phyloP scores from a whole-genome alignment of 495 filamentous ascomycete genomes.

The Penicillium atrosanguineum region DNA sequence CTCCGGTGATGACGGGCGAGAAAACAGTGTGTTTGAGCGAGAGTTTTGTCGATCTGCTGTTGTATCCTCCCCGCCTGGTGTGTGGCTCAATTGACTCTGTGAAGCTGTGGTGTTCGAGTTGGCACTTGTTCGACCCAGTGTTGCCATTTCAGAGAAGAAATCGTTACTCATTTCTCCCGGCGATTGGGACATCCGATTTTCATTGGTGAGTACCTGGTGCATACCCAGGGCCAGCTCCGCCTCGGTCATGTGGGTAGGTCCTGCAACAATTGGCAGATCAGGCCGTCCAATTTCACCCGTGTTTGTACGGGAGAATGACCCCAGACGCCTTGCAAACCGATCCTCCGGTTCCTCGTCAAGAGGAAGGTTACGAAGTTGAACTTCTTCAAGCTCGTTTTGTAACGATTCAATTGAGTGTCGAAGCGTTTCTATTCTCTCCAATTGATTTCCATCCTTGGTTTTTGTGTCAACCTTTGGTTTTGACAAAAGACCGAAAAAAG shows the following conservation, averaged over 20 bases:
- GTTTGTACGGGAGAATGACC: conserved; percentile 3
- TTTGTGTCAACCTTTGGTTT: conserved; percentile 1
- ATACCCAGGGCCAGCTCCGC: conserved; percentile 17
- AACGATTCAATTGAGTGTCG: conserved; percentile 30
- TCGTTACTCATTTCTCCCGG: conserved; percentile 38
- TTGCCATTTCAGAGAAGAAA: conserved; percentile 30
- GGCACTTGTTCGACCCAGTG: conserved; percentile 26
- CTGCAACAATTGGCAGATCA: conserved; percentile 9
- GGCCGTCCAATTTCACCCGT: conserved; percentile 1
- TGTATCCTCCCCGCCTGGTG: conserved; percentile 10
- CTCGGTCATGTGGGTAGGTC: conserved; percentile 7
- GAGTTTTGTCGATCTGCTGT: conserved; percentile 27
- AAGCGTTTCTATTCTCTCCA: conserved; percentile 28
- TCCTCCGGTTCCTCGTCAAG: not conserved
- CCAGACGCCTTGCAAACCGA: conserved; percentile 7
- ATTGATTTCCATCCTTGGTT: conserved; percentile 14
- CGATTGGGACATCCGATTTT: conserved; percentile 38
- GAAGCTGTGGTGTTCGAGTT: conserved; percentile 13
- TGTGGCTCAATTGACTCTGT: conserved; percentile 13
- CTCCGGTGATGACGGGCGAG: conserved; percentile 40
- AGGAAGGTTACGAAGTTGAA: conserved; percentile 15
- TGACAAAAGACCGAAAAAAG: conserved; percentile 28
- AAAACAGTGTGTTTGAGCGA: conserved; percentile 44
- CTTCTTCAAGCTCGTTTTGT: conserved; percentile 30
- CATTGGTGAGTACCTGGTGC: conserved; percentile 33